Conservation (phyloP, 768 basidiomycete species). For the Lactarius trivialis region DNA sequence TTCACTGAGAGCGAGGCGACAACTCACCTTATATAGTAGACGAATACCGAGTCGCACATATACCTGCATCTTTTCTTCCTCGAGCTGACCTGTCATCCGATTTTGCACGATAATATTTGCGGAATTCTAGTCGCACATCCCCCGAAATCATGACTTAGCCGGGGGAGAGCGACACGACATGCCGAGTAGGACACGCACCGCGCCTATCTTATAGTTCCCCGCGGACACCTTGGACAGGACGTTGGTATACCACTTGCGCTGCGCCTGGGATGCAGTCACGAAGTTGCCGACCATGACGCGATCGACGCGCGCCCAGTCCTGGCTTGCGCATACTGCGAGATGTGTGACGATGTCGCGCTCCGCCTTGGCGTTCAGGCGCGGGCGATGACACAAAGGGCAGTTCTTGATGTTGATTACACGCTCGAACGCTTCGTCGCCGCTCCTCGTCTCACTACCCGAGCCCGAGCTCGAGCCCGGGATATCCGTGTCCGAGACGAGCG, state of each 20-base stretch:
- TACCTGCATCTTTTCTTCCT: conserved; percentile 97
- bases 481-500: conserved; percentile 42
- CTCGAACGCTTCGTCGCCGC: conserved; percentile 45
- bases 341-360: conserved; percentile 96
- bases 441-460: conserved; percentile 11
- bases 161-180: not conserved
- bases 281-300: conserved; percentile 90
- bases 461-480: conserved; percentile 29
- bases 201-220: conserved; percentile 86
- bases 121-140: conserved; percentile 56
- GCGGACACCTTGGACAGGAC: conserved; percentile 79
- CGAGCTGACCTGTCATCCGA: conserved; percentile 80
- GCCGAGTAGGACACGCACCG: conserved; percentile 44
- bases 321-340: conserved; percentile 90
- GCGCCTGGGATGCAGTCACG: conserved; percentile 90
- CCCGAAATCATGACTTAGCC: not conserved
- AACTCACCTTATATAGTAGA: conserved; percentile 70
- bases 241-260: conserved; percentile 95
- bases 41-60: conserved; percentile 92
- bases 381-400: conserved; percentile 90
- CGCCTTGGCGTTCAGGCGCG: conserved; percentile 74
- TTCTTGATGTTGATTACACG: conserved; percentile 92
- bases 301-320: conserved; percentile 88
- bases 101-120: conserved; percentile 99
- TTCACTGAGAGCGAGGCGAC: not conserved